A percentile compares a stretch with the other conserved stretches of the same genome.
phyloP scores from a whole-genome alignment of 495 filamentous ascomycete genomes.

The Penicillium ucsense region DNA sequence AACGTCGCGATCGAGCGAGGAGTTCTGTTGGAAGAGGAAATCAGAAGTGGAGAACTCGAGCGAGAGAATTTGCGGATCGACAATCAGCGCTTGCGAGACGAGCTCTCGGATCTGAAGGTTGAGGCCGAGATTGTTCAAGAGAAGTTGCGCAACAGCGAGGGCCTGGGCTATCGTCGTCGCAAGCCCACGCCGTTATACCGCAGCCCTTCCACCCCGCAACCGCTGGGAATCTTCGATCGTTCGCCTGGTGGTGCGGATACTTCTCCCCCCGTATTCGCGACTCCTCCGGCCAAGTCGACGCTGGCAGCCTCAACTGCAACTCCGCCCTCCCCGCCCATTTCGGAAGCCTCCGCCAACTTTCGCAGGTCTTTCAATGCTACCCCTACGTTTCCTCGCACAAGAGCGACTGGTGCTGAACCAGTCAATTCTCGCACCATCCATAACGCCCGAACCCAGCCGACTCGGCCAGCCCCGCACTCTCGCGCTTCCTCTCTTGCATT shows the following conservation, averaged over 20 bases:
- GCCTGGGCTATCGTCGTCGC: conserved; percentile 40
- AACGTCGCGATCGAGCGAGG: conserved; percentile 84
- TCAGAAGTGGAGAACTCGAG: conserved; percentile 82
- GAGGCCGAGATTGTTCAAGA: conserved; percentile 91
- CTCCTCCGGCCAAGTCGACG: conserved; percentile 59
- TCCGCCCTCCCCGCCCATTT: conserved; percentile 55
- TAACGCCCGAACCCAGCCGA: conserved; percentile 34
- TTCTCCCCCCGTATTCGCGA: conserved; percentile 63
- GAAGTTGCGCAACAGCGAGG: conserved; percentile 67
- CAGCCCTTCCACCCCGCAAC: conserved; percentile 41
- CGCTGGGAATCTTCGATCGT: conserved; percentile 38
- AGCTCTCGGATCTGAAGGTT: conserved; percentile 84
- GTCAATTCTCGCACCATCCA: conserved; percentile 28
- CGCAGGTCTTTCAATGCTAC: conserved; percentile 37
- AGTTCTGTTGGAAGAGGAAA: conserved; percentile 92
- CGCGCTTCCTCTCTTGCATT: conserved; percentile 44
- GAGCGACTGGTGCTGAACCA: conserved; percentile 27
- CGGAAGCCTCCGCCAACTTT: conserved; percentile 37
- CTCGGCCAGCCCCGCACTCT: conserved; percentile 33
- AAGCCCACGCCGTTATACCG: conserved; percentile 41
- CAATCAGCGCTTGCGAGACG: conserved; percentile 76
- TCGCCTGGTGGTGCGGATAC: conserved; percentile 53
- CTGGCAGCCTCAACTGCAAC: conserved; percentile 70
- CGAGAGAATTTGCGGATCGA: conserved; percentile 81
- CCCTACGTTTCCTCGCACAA: conserved; percentile 31